A percentile compares a stretch with the other conserved stretches of the same genome.
Conservation (phyloP, 768 basidiomycete species). For the Neoboletus subvelutipes region DNA sequence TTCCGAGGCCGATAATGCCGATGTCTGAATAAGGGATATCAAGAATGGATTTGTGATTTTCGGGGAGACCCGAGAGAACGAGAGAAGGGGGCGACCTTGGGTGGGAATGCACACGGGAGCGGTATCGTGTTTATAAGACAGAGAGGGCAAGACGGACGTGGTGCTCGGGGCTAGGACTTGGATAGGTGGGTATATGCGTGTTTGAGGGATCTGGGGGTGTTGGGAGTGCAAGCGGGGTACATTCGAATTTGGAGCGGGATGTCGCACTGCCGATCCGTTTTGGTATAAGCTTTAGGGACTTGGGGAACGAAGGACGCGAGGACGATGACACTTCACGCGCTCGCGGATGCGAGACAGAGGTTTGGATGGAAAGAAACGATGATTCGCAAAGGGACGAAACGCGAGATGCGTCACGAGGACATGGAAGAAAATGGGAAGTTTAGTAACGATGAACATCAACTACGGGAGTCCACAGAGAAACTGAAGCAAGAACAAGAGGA, state of each 20-base stretch:
- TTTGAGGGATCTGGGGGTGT: slow-evolving; percentile 7
- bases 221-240: background rate
- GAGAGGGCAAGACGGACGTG: slow-evolving; percentile 1
- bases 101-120: background rate
- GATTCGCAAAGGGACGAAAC: background rate
- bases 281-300: slow-evolving; percentile 9
- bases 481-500: too few species aligned
- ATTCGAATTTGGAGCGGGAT: slow-evolving; percentile 4
- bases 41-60: slow-evolving; percentile 11
- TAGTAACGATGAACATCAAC: too few species aligned
- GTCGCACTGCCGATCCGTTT: slow-evolving; percentile 19
- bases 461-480: too few species aligned
- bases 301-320: background rate
- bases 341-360: slow-evolving; percentile 11
- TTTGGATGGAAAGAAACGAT: background rate
- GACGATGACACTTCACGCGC: slow-evolving; percentile 5
- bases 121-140: background rate
- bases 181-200: slow-evolving; percentile 27
- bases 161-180: background rate
- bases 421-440: too few species aligned
- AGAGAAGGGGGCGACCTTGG: slow-evolving; percentile 1
- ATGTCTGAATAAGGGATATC: slow-evolving; percentile 9
- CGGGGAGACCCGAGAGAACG: slow-evolving; percentile 3
- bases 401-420: too few species aligned
- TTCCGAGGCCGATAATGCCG: slow-evolving; percentile 21